Evolutionary conservation across 768 basidiomycete species (phyloP).

Genomic region (Candolleomyces efflorescens): DNA sequence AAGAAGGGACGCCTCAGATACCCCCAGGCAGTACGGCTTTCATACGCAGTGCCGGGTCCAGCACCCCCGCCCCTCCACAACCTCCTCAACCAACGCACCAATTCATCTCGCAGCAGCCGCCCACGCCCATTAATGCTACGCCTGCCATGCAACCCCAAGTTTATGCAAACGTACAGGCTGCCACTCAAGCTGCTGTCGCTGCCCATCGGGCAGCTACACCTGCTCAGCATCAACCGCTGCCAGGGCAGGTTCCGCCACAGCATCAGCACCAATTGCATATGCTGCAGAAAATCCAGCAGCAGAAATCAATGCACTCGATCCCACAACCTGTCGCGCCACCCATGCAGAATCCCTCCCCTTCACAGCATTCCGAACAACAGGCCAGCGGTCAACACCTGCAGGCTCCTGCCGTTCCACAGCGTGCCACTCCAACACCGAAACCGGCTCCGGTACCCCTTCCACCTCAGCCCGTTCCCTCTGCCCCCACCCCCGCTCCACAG

Average conservation of each 20-base stretch:
- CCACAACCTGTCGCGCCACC: background rate
- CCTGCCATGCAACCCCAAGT: slow-evolving; percentile 34
- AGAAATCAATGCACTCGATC: background rate
- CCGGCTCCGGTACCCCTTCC: slow-evolving; percentile 2
- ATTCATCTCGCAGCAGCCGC: slow-evolving; percentile 29
- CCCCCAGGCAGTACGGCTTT: slow-evolving; percentile 23
- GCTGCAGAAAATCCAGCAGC: slow-evolving; percentile 11
- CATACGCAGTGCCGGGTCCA: slow-evolving; percentile 24
- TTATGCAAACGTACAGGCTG: slow-evolving; percentile 31
- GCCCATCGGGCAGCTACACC: slow-evolving; percentile 33
- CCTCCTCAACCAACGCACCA: slow-evolving; percentile 23
- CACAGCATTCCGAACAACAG: background rate
- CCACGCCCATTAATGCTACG: slow-evolving; percentile 21
- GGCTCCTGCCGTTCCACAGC: background rate
- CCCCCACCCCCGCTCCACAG: slow-evolving; percentile 10
- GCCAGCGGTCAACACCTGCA: background rate
- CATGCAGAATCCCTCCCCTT: no score
- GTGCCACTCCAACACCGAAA: slow-evolving; percentile 1
- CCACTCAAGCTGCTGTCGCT: slow-evolving; percentile 29
- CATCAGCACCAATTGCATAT: slow-evolving; percentile 8
- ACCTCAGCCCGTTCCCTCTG: slow-evolving; percentile 8
- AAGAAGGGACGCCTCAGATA: slow-evolving; percentile 22
- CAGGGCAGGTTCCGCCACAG: slow-evolving; percentile 13
- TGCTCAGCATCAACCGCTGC: slow-evolving; percentile 19
- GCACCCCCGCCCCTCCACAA: slow-evolving; percentile 30